Base-by-base conservation (phyloP, 208 protist species). In the Acanthamoeba sp. region DNA sequence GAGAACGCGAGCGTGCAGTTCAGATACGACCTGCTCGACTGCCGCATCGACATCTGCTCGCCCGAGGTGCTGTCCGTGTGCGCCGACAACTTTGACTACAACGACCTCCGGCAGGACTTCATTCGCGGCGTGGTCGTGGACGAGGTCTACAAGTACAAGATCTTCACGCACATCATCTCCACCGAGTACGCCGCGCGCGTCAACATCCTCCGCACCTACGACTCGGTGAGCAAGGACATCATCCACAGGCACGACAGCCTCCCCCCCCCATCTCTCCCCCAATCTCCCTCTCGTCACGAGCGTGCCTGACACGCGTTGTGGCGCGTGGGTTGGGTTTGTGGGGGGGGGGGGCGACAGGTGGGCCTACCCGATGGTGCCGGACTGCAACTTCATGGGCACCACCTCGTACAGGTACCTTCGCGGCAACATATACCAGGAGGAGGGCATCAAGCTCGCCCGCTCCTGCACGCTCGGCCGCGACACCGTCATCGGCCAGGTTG, bases 61-160 rank as follows among this genome's bases (percentile, higher is more conserved):
- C 97, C 93, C 38, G 95, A 97, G 91, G 94, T 97, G 18, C 95
- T 97, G 20, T 82, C 84, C 45, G 94, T 97, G n/a, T 97, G 98
- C 66, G 94, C 85, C 22, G 97, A 98, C 95, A 98, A 98, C 78
- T 98, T 98, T 90, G 97, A 98, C 84, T 98, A 96, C 69, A 32
- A 94, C 9, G 96, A 97, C 66, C 62, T 97, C 27, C 92, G 96
- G n/a, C 32, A 69, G 16, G 94, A 97, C 80, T 96, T 98, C 52
- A 92, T 97, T 29, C 85, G 90, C 9, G 96, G 95, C 36, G 91
- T 97, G 40, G 55, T 98, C n/a, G 69, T 93, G 0, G 96, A 95
- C 24, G 97, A 98, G 36, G 90, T 98, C 6, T 69, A 95, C 34
- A 94, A 96, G n/a, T 94, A 97, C 73, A 96, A 96, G 59, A 93